These are phyloP conservation scores for Hypoxylon sp. DNA, from an alignment of 2,329 filamentous ascomycete species.

Conservation along the genomic window DNA sequence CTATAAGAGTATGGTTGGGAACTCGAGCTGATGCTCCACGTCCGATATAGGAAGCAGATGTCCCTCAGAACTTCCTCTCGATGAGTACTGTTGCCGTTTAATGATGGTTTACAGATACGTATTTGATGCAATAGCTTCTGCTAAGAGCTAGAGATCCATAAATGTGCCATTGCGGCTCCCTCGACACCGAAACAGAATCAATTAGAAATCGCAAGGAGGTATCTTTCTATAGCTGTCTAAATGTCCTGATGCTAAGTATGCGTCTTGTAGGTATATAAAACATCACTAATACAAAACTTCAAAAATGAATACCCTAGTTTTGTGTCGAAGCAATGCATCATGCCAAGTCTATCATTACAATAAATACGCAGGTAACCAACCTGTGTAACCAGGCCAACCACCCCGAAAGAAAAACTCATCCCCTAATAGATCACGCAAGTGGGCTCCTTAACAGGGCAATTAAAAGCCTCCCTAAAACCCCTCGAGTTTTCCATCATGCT, in stretches of 20 bases:
- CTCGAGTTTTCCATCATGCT: constrained; percentile 33
- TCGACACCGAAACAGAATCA: not conserved
- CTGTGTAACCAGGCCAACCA: not conserved
- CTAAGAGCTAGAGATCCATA: too few species aligned
- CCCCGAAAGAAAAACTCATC: not conserved
- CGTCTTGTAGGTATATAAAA: not conserved
- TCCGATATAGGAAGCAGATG: constrained; percentile 15
- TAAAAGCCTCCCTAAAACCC: constrained; percentile 33
- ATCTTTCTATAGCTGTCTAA: not conserved
- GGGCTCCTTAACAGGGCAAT: constrained; percentile 37
- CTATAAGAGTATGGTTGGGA: not conserved
- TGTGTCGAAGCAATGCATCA: constrained; percentile 1
- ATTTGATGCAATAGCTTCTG: not conserved
- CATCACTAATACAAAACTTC: not conserved
- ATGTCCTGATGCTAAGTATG: not conserved
- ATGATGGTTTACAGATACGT: not conserved
- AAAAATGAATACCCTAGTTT: not conserved
- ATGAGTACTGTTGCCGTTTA: not conserved
- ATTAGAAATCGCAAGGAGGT: not conserved
- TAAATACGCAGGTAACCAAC: not conserved
- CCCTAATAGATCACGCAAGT: constrained; percentile 35
- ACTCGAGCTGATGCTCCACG: not conserved
- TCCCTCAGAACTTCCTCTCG: not conserved
- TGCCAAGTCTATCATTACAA: constrained; percentile 1
- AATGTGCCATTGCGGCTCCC: not conserved